Conservation (phyloP, 495 filamentous ascomycete species). For the Delitschia confertaspora region DNA sequence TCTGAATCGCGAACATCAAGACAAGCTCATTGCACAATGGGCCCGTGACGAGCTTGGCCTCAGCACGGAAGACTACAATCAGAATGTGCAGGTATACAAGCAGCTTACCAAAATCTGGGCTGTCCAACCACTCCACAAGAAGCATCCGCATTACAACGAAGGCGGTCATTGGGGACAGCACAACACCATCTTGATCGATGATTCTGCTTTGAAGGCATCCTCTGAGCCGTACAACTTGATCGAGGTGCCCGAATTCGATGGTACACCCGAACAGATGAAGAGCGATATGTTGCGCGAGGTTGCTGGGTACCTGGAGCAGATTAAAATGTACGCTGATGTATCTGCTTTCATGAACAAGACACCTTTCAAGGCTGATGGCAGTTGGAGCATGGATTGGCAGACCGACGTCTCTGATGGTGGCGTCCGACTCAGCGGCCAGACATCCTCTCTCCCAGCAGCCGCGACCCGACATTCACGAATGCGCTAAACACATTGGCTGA, state of each 20-base stretch:
- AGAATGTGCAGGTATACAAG: conserved; percentile 84
- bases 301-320: conserved; percentile 36
- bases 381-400: conserved; percentile 23
- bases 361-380: conserved; percentile 27
- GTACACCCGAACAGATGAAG: conserved; percentile 19
- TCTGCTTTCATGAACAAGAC: conserved; percentile 29
- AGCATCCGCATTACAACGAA: conserved; percentile 39
- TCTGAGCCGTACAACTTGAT: conserved; percentile 79
- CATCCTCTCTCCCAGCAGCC: too few relatives aligned
- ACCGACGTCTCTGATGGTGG: background rate
- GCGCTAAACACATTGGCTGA: too few relatives aligned
- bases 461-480: too few relatives aligned
- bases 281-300: conserved; percentile 34
- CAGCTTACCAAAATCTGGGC: conserved; percentile 63
- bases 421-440: too few relatives aligned
- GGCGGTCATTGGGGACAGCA: conserved; percentile 55
- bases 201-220: conserved; percentile 65
- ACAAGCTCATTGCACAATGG: conserved; percentile 61
- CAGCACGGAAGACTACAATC: conserved; percentile 48
- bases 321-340: conserved; percentile 37
- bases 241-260: conserved; percentile 63
- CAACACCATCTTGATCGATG: conserved; percentile 89
- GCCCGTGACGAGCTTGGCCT: conserved; percentile 71
- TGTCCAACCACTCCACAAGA: conserved; percentile 41
- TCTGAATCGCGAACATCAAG: conserved; percentile 39